These are phyloP conservation scores for Jimgerdemannia flammicorona DNA, from an alignment of 192 early-diverging fungal genomes.

Conservation along the genomic window DNA sequence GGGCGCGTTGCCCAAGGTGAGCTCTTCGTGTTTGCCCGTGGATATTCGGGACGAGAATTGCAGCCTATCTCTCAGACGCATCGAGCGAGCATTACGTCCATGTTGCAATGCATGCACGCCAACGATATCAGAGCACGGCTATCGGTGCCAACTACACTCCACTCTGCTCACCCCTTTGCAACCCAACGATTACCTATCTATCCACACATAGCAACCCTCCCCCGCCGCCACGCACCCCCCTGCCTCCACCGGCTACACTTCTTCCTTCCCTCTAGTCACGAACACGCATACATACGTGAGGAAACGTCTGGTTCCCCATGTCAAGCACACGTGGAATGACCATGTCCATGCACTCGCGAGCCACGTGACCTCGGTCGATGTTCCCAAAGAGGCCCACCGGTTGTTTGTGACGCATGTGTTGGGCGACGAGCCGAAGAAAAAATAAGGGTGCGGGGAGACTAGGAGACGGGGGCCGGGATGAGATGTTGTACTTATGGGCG, in stretches of 20 bases:
- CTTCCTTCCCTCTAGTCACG: background rate
- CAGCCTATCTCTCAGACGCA: too few relatives aligned
- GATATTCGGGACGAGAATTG: too few relatives aligned
- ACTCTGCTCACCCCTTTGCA: too few relatives aligned
- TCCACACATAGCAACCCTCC: background rate
- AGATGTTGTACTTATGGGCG: too few relatives aligned
- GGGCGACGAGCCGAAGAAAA: background rate
- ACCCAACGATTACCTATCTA: background rate
- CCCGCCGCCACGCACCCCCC: background rate
- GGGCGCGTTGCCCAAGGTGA: background rate
- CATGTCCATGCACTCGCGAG: background rate
- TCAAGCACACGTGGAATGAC: constrained; percentile 1
- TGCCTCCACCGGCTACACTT: background rate
- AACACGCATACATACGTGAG: background rate
- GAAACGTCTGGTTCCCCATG: background rate
- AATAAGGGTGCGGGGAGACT: background rate
- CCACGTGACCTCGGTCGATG: background rate
- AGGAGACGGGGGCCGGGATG: too few relatives aligned
- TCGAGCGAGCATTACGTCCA: too few relatives aligned
- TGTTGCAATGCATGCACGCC: too few relatives aligned
- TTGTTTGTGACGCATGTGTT: background rate
- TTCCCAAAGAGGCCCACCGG: background rate
- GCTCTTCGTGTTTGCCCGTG: background rate
- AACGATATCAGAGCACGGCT: too few relatives aligned
- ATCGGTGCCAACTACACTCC: too few relatives aligned